Conservation (phyloP, 345 rosid species). For the Eucalyptus curtisii region DNA sequence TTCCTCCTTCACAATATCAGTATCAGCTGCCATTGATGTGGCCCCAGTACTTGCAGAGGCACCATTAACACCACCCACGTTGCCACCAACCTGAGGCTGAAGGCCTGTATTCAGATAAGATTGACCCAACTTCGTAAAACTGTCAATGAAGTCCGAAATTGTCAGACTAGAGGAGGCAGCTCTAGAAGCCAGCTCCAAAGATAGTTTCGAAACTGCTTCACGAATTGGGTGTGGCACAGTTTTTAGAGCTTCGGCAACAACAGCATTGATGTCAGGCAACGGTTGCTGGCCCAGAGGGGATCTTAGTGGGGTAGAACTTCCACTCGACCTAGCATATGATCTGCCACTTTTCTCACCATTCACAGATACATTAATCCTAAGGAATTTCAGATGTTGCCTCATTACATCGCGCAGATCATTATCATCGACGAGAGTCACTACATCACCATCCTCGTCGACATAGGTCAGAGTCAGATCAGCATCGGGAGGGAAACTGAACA, state of each 20-base stretch:
- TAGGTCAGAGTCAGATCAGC: conserved; percentile 54
- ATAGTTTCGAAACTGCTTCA: conserved; percentile 38
- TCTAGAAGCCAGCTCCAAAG: conserved; percentile 42
- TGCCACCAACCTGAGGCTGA: not conserved
- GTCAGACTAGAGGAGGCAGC: conserved; percentile 31
- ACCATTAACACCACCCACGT: not conserved
- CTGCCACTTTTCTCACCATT: conserved; percentile 12
- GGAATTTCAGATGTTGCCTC: conserved; percentile 62
- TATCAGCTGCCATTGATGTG: conserved; percentile 2
- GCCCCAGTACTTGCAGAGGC: conserved; percentile 3
- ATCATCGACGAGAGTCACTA: conserved; percentile 67
- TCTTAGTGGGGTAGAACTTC: conserved; percentile 43
- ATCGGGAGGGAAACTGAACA: conserved; percentile 45
- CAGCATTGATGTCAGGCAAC: conserved; percentile 16
- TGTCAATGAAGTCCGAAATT: conserved; percentile 21
- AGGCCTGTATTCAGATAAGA: conserved; percentile 2
- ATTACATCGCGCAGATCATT: conserved; percentile 61
- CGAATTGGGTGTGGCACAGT: conserved; percentile 53
- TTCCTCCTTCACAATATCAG: conserved; percentile 1
- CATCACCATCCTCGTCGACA: conserved; percentile 87
- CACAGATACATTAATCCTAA: conserved; percentile 43
- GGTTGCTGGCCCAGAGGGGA: conserved; percentile 22
- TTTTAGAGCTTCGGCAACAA: conserved; percentile 41
- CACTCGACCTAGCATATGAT: conserved; percentile 30
- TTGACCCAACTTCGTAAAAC: conserved; percentile 26